Evolutionary conservation across 192 early-diverging fungal species (phyloP), one percentile per base, ranked within the genome.

Genomic region (Spinellus fusiger): DNA sequence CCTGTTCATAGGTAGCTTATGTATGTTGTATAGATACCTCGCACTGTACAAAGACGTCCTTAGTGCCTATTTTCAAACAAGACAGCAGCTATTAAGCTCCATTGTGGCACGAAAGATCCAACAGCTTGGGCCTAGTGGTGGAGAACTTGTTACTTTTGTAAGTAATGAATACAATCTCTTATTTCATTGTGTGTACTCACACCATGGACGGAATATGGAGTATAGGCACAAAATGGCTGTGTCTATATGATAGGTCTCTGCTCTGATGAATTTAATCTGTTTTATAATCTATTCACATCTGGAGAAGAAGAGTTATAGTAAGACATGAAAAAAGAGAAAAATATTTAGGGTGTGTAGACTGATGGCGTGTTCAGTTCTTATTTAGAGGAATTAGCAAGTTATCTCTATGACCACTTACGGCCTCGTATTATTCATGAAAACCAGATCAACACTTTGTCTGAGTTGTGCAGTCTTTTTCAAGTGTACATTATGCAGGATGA

Each of bases 341-440:
- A 18, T 8, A 49, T 26, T 31, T 25, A 49, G 18, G 12, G 29
- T 46, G 23, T 46, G 50, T 61, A 62, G n/a, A n/a, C n/a, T n/a
- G n/a, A n/a, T n/a, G n/a, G n/a, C n/a, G 4, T 18, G 10, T n/a
- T 5, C 10, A 44, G 40, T 10, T 12, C 40, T 18, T 44, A 44
- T 44, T 10, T 44, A 33, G 93, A 98, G 52, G 61, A 77, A 0
- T 67, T 92, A 5, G 84, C 86, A 51, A 79, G 81, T 37, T 75
- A 86, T 56, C 77, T 98, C 15, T 89, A 94, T 61, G 89, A 95
- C 54, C 83, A 88, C 28, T 76, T 96, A 22, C 84, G 96, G 4
- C 93, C 94, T 26, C 73, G 88, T 9, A 92, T 98, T 47, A 89
- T 97, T 57, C 87, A 90, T 60, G 92, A 96, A 63, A 74, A 80